Conservation (phyloP, 139 green algal species). For the Edaphochlamys debaryana region DNA sequence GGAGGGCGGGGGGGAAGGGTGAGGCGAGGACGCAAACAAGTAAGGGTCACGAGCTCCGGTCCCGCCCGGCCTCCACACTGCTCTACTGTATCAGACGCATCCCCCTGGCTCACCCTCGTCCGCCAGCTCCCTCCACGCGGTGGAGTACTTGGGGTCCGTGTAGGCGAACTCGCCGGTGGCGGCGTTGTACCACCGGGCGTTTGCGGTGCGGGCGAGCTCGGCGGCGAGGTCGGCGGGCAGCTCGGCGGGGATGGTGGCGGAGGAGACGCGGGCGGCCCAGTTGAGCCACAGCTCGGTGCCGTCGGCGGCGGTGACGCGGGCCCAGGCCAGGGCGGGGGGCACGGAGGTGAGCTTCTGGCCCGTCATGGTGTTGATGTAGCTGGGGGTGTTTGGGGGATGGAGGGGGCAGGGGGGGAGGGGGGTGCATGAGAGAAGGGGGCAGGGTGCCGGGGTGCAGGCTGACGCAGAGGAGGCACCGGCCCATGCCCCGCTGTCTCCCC, state of each 20-base stretch:
- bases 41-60: too few species aligned
- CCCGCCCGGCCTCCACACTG: too few species aligned
- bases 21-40: not conserved
- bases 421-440: too few species aligned
- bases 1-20: not conserved
- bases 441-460: too few species aligned
- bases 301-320: not conserved
- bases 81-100: too few species aligned
- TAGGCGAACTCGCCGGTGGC: too few species aligned
- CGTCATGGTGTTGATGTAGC: slow-evolving; percentile 49
- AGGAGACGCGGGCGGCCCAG: not conserved
- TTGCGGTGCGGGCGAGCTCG: not conserved
- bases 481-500: too few species aligned
- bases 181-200: not conserved
- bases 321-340: slow-evolving; percentile 18
- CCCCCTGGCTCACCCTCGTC: too few species aligned
- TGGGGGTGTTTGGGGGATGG: not conserved
- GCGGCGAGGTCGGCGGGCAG: not conserved
- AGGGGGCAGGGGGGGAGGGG: not conserved
- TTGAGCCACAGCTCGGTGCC: slow-evolving; percentile 9
- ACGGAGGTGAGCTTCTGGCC: slow-evolving; percentile 16
- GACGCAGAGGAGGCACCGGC: too few species aligned
- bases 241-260: not conserved
- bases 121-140: too few species aligned
- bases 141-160: too few species aligned